phyloP scores from a whole-genome alignment of 441 rosid genomes.

The Macaranga tanarius region DNA sequence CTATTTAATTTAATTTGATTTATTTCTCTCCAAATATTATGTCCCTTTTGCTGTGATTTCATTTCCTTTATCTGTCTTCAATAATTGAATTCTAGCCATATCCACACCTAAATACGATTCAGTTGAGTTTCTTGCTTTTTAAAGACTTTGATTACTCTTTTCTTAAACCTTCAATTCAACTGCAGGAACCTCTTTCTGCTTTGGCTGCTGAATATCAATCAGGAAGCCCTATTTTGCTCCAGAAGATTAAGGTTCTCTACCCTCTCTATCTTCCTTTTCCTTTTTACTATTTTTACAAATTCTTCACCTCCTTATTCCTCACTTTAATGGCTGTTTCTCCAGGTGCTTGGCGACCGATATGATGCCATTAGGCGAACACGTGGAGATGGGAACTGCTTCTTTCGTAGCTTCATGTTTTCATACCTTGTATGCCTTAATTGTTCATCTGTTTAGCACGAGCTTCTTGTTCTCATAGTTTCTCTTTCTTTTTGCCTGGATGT shows the following conservation, averaged over 20 bases:
- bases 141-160: too few relatives aligned
- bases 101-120: too few relatives aligned
- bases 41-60: not conserved
- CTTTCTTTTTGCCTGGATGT: constrained; percentile 10
- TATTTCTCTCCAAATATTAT: not conserved
- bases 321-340: constrained; percentile 12
- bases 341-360: constrained; percentile 64
- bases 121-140: too few relatives aligned
- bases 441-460: not conserved
- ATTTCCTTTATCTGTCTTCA: not conserved
- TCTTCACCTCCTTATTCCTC: not conserved
- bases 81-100: too few relatives aligned
- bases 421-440: constrained; percentile 59
- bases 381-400: constrained; percentile 96
- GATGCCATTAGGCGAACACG: constrained; percentile 75
- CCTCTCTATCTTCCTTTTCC: not conserved
- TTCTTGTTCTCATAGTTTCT: constrained; percentile 1
- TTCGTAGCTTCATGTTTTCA: constrained; percentile 84
- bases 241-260: constrained; percentile 71
- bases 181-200: constrained; percentile 74
- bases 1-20: too few relatives aligned
- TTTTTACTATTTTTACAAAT: not conserved
- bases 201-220: constrained; percentile 71
- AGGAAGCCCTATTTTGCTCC: constrained; percentile 75
- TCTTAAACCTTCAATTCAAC: not conserved